Base-by-base conservation (phyloP, 495 filamentous ascomycete species). In the Chaetomium fimeti region DNA sequence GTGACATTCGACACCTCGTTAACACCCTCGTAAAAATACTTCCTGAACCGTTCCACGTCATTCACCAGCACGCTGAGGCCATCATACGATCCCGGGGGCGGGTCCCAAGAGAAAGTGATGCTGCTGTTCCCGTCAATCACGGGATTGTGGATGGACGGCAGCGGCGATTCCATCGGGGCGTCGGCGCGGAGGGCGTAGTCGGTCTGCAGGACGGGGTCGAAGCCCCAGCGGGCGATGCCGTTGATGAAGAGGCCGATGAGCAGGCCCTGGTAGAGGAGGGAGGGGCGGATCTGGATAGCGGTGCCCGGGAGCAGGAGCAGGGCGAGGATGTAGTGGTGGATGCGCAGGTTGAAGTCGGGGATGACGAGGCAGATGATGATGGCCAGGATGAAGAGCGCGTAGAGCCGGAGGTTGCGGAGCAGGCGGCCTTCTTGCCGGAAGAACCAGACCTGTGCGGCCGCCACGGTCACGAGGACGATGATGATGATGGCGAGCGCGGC, bases 251-350 rank as follows among this genome's bases (percentile, higher is more conserved):
- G 79, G 16, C 93, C 93, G 8, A 98, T 73, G 1, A 98, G 77
- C n/a, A 98, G 75, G 3, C 93, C 93, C 69, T 96, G 92, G 65
- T 91, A 96, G 11, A 94, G 73, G 16, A 97, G 74, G 0, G 85
- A 87, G 0, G 89, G 87, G 0, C 93, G 83, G 3, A 89, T 97
- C 61, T 93, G 91, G 56, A 96, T 83, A 48, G 86, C 85, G 0
- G 93, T 96, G 0, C 91, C 91, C 0, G 91, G 92, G 16, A 96
- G 85, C 0, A 98, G 83, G 2, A 85, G 73, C 2, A 97, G 78
- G 13, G 90, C 92, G 16, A 98, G 83, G 67, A 98, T 89, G 68
- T 98, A 98, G 74, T 98, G 94, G 69, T 98, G 94, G 63, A 98
- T 94, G n/a, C 94, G 85, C 49, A 98, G 82, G 57, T 85, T 88